Base-by-base conservation (phyloP, 495 filamentous ascomycete species). In the Penicillium daleae region DNA sequence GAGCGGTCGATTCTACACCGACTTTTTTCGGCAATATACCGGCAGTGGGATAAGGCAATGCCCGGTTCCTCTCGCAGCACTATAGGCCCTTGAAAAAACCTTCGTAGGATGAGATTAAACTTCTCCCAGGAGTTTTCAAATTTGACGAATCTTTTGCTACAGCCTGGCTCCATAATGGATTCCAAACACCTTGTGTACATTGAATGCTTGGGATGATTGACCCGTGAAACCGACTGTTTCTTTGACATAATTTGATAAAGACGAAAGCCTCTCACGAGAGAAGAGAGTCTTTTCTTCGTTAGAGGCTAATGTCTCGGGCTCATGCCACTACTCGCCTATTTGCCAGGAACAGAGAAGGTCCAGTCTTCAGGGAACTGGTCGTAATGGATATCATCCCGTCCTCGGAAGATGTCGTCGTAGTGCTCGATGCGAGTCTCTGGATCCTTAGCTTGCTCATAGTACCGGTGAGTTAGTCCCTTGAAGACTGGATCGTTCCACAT, bases 401-500 rank as follows among this genome's bases (percentile, higher is more conserved):
- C 75, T 17, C 60, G 67, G 56, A 76, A 82, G 26, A 81, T 69
- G 50, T 81, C 67, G 59, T 81, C 79, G 57, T 81, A 81, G 21
- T 73, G 64, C 17, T 54, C 71, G 35, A 82, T 67, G 6, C 50
- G 57, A 17, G 74, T 76, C 62, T 76, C 65, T 21, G 79, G 78
- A 33, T 74, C 61, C 52, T 77, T 62, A 0, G 74, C 75, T 56
- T 82, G 80, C 27, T 61, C 65, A 54, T 75, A 75, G 53, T 79
- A 82, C 15, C 70, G 70, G 27, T 69, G 65, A 1, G 37, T 65
- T 54, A 82, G 51, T 1, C 44, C 51, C 58, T 67, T 70, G 22
- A 82, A 68, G 9, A 48, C 49, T 0, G 80, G 77, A 63, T 81
- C 76, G 60, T 72, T 78, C 81, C 81, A 82, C 77, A 83, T 82